Evolutionary conservation across 2,329 filamentous ascomycete genomes (phyloP).

Genomic region (Aspergillus caelatus): DNA sequence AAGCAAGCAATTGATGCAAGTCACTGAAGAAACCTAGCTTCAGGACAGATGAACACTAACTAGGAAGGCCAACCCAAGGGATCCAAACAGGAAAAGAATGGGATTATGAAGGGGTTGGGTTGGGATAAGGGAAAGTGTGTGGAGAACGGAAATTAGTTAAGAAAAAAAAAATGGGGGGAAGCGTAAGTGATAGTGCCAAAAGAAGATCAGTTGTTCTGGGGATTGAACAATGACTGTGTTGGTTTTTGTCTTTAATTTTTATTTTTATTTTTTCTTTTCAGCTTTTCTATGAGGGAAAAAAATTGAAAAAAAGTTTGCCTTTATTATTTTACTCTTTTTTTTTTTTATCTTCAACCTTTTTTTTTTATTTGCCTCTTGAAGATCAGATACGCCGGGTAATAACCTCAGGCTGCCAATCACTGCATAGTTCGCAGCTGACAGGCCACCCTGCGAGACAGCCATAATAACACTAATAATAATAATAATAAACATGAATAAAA

Average conservation of each 20-base stretch:
- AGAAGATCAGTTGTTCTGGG: neutral
- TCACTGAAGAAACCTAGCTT: slow-evolving; percentile 7
- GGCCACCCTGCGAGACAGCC: neutral
- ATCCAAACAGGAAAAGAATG: slow-evolving; percentile 7
- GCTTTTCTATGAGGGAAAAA: slow-evolving; percentile 4
- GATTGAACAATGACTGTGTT: neutral
- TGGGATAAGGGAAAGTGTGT: slow-evolving; percentile 20
- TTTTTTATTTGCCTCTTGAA: neutral
- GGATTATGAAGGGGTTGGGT: slow-evolving; percentile 25
- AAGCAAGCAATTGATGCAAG: slow-evolving; percentile 11
- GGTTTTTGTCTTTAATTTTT: neutral
- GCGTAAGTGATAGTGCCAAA: slow-evolving; percentile 5
- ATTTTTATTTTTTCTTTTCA: neutral
- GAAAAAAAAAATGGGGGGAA: slow-evolving; percentile 20
- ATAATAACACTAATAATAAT: neutral
- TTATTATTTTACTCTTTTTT: neutral
- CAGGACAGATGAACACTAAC: slow-evolving; percentile 12
- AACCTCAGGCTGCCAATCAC: neutral
- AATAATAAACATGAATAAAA: neutral
- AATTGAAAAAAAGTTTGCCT: neutral
- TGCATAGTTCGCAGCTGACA: neutral
- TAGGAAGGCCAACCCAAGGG: slow-evolving; percentile 12
- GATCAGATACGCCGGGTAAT: slow-evolving; percentile 7
- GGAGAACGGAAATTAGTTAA: slow-evolving; percentile 23
- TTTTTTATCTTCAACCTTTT: neutral